Evolutionary conservation across 441 rosid genomes (phyloP), one percentile per base, ranked within the genome.

Genomic region (Jatropha podagrica): DNA sequence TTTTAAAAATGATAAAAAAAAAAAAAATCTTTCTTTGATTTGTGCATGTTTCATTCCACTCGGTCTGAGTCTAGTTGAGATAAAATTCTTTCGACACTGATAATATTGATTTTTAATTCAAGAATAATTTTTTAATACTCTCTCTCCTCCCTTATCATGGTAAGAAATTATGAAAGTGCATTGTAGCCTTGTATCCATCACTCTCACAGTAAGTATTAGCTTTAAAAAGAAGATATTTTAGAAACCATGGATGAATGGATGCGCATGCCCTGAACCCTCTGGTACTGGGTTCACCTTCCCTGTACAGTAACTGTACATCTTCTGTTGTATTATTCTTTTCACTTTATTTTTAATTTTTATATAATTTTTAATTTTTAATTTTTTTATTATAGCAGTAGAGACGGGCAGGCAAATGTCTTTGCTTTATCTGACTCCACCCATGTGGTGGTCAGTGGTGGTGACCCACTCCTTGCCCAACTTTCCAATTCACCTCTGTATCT

Each of bases 341-440:
- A 23, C 14, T 54, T 2, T 3, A 48, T 52, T 52, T 52, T 14
- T 52, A 15, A 52, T 7, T 40, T 4, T 3, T 18, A 52, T 17
- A 23, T 4, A 11, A 37, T 54, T 13, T 55, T 17, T 26, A 6
- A 8, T 11, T 23, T 23, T 23, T 23, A 0, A 23, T 23, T 32
- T 32, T 32, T 32, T 32, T 32, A 1, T 32, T 32, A 32, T 52
- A 8, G 37, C 27, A 18, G 1, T 5, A 49, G 23, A 56, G 26
- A 40, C 2, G 4, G 72, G 5, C 77, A 69, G 80, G 81, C 81
- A 79, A 77, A 2, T 81, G 86, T 78, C 81, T 84, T 86, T 75
- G 73, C 88, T 88, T 86, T 86, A 74, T 86, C 93, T 85, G 92
- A 87, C 89, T 83, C 85, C 63, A 56, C 82, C 84, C 97, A 92